phyloP scores from a whole-genome alignment of 2,329 filamentous ascomycete species.

The Penicillium hordei region DNA sequence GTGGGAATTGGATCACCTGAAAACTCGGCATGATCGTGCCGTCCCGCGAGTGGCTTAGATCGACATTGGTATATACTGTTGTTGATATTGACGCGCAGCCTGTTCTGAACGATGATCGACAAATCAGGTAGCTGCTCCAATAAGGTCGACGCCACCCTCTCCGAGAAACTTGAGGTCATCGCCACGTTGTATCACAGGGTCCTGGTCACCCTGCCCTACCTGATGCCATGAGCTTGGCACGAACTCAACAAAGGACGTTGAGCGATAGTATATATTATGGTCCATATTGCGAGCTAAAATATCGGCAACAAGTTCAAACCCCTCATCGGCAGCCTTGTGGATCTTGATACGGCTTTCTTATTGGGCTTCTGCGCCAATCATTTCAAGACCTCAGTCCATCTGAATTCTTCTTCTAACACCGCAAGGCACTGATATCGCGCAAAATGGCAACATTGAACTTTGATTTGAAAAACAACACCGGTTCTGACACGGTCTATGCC shows the following conservation, averaged over 20 bases:
- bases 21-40: conserved; percentile 19
- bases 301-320: background rate
- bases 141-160: background rate
- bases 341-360: conserved; percentile 6
- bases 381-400: background rate
- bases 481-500: conserved; percentile 61
- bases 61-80: background rate
- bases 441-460: conserved; percentile 55
- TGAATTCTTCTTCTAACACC: background rate
- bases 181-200: conserved; percentile 22
- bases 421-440: background rate
- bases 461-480: conserved; percentile 65
- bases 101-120: conserved; percentile 14
- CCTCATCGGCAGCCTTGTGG: conserved; percentile 8
- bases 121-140: conserved; percentile 1
- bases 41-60: conserved; percentile 5
- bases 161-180: conserved; percentile 8
- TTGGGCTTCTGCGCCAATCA: conserved; percentile 7
- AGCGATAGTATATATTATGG: conserved; percentile 14
- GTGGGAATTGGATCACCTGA: conserved; percentile 22
- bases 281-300: background rate
- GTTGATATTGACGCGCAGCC: conserved; percentile 1
- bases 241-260: background rate
- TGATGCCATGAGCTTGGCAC: background rate
- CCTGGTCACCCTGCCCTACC: conserved; percentile 24